Evolutionary conservation across 139 green algal genomes (phyloP).

Genomic region (Yamagishiella unicocca): DNA sequence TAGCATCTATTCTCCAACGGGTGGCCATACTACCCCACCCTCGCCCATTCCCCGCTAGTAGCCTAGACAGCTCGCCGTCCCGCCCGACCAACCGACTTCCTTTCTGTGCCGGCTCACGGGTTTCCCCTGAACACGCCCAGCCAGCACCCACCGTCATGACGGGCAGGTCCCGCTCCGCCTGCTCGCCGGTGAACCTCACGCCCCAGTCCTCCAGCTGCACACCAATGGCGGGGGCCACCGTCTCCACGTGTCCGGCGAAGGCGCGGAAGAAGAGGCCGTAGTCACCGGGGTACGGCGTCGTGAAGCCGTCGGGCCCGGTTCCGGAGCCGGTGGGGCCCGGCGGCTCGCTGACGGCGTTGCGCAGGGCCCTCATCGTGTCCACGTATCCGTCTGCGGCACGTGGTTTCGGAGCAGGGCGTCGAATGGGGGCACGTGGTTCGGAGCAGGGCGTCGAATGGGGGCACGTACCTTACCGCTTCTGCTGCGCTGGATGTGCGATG

Average conservation of each 20-base stretch:
- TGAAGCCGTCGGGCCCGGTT: not conserved
- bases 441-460: no score
- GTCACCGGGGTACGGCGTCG: slow-evolving; percentile 22
- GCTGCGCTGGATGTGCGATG: no score
- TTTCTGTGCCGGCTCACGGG: no score
- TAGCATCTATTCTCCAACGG: no score
- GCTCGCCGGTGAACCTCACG: slow-evolving; percentile 40
- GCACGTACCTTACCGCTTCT: no score
- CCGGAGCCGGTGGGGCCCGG: not conserved
- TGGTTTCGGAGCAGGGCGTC: no score
- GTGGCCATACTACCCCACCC: no score
- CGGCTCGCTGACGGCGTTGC: slow-evolving; percentile 8
- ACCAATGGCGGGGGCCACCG: slow-evolving; percentile 10
- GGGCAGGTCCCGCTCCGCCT: slow-evolving; percentile 24
- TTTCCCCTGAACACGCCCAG: no score
- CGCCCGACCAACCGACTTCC: no score
- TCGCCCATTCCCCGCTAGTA: no score
- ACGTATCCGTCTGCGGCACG: slow-evolving; percentile 44
- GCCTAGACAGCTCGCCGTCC: no score
- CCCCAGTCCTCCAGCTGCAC: slow-evolving; percentile 51
- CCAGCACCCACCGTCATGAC: slow-evolving; percentile 28
- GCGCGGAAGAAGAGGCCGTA: slow-evolving; percentile 32
- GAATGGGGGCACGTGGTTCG: no score
- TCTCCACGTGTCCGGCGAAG: slow-evolving; percentile 36
- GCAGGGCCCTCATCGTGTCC: slow-evolving; percentile 30